Evolutionary conservation across 306 rosid species (phyloP), one percentile per base, ranked within the genome.

Genomic region (Inga oerstediana): DNA sequence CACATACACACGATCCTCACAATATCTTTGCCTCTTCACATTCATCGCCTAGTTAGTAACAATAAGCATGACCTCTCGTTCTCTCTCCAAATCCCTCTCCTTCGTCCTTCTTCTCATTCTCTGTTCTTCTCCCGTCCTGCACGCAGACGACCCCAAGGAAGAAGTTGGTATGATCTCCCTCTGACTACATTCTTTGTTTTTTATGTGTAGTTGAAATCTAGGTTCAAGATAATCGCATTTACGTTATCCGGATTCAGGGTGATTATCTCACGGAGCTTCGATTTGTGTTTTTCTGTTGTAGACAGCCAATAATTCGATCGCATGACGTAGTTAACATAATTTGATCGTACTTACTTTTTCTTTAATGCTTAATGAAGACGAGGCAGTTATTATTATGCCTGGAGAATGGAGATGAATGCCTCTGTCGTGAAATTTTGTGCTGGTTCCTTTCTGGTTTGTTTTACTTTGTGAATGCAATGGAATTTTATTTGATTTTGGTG

Each of bases 91-190:
- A 56, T 41, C 80, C 17, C n/a, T 83, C 80, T 81, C 49, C 17
- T 27, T 82, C 68, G 0, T 88, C 79, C 46, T 86, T 51, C n/a
- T 75, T 11, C 49, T 64, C 43, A 67, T 83, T 71, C 45, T 88
- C 34, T 82, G 8, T 48, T 85, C 87, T 15, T 65, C 77, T 32
- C 49, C 79, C 69, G 72, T 61, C 73, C 74, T 87, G 82, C 8
- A 74, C 46, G 32, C 70, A 79, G 46, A 67, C 37, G 11, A 35
- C 1, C 3, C 74, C 12, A 82, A 27, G 81, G 82, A 2, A 54
- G 88, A 88, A 90, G 83, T 49, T 54, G 93, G 98, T 94, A 87
- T 75, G 77, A 10, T 67, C 46, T 35, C 46, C 17, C 46, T 66
- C 51, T 16, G 74, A 15, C 17, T 10, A 22, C 8, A 2, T 34